phyloP scores from a whole-genome alignment of 495 filamentous ascomycete genomes.

The Amniculicola lignicola region DNA sequence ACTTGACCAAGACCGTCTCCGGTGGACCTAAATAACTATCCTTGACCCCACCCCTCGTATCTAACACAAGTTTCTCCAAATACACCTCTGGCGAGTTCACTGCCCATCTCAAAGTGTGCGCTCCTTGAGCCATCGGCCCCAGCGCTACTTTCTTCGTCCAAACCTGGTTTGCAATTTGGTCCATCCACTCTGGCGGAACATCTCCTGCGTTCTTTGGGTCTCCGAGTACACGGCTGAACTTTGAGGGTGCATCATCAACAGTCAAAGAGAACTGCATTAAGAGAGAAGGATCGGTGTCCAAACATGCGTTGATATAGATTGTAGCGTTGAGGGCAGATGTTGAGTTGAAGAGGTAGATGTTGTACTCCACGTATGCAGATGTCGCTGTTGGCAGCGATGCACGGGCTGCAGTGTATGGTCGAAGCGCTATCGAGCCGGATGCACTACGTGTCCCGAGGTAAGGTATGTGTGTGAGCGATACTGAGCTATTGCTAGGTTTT shows the following conservation, averaged over 20 bases:
- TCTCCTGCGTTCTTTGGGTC: constrained; percentile 19
- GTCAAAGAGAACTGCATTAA: constrained; percentile 20
- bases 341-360: constrained; percentile 13
- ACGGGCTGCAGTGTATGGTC: constrained; percentile 9
- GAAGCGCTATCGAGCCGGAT: constrained; percentile 10
- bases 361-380: constrained; percentile 14
- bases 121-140: constrained; percentile 1
- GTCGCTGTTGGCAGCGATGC: neutral
- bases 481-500: neutral
- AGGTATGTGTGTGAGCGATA: constrained; percentile 11
- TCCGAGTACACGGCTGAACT: constrained; percentile 16
- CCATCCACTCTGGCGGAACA: constrained; percentile 22
- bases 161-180: constrained; percentile 10
- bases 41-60: constrained; percentile 19
- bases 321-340: constrained; percentile 11
- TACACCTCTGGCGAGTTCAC: constrained; percentile 13
- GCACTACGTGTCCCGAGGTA: constrained; percentile 16
- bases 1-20: no score
- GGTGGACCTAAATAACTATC: constrained; percentile 28
- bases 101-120: constrained; percentile 15
- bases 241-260: constrained; percentile 11
- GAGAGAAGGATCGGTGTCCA: constrained; percentile 18
- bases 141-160: constrained; percentile 19
- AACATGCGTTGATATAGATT: constrained; percentile 18
- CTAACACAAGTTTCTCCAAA: constrained; percentile 24